Evolutionary conservation across 2,329 filamentous ascomycete genomes (phyloP), one percentile per base, ranked within the genome.

Genomic region (Colletotrichum sp.): DNA sequence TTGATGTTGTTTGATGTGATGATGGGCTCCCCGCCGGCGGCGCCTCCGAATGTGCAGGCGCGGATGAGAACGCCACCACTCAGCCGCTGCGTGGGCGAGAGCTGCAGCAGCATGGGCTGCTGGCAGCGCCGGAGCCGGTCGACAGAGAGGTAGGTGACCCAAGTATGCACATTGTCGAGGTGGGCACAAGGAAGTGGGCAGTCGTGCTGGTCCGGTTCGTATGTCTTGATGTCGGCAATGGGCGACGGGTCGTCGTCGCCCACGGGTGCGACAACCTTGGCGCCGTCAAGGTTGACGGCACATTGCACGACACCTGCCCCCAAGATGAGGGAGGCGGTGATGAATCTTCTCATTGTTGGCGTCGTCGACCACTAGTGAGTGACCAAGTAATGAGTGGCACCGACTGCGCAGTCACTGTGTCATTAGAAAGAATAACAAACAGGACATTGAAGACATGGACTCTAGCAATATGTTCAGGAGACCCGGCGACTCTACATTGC

Each of bases 81-180:
- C 6, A 78, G 55, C 15, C 63, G 72, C 9, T 79, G 75, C 4
- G 44, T 52, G 10, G 77, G 62, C 3, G 77, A 74, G 26, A 79
- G 60, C 30, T 79, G 77, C 24, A 78, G 64, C 4, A 76, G 76
- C 67, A 76, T 78, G 34, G 76, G 74, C 57, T 57, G 21, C 15
- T 78, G 12, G 65, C 79, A 80, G 16, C 78, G 73, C 3, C 55
- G 44, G 15, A 81, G 77, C 21, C 79, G 78, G 6, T 77, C 66
- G 62, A 78, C 71, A 8, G 78, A 78, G 15, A 78, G 60, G 60
- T 80, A 81, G 24, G 77, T 44, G 44, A 72, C 80, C 80, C 77
- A 81, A 12, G 59, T 79, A 60, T 81, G 77, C 5, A 70, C 59
- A 59, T 80, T 80, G 6, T 21, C 49, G 5, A 21, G 21, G n/a